A percentile compares a stretch with the other conserved stretches of the same genome.
Conservation (phyloP, 2,329 filamentous ascomycete genomes). For the Neophaeococcomyces mojaviensis region DNA sequence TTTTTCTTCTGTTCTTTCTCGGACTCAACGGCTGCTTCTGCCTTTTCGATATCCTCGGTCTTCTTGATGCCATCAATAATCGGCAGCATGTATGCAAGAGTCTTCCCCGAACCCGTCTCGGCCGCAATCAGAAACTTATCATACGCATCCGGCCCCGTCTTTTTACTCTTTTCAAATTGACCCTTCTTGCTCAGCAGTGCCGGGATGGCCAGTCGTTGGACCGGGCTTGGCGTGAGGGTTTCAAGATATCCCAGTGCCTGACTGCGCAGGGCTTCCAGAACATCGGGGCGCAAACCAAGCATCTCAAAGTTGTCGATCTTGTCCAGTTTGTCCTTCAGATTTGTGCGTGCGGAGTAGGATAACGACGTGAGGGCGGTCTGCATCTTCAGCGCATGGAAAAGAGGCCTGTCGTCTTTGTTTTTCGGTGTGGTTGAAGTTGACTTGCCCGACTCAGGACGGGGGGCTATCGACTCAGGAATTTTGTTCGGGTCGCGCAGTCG, state of each 20-base stretch:
- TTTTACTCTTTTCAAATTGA: constrained; percentile 24
- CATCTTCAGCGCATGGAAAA: constrained; percentile 87
- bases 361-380: constrained; percentile 70
- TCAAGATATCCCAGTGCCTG: constrained; percentile 69
- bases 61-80: constrained; percentile 77
- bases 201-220: constrained; percentile 84
- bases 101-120: constrained; percentile 96
- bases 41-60: constrained; percentile 57
- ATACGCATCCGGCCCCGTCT: constrained; percentile 38
- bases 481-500: background rate
- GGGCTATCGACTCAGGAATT: background rate
- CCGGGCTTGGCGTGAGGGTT: constrained; percentile 74
- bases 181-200: constrained; percentile 52
- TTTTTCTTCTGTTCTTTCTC: constrained; percentile 30
- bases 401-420: constrained; percentile 41
- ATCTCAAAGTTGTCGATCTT: constrained; percentile 72
- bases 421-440: constrained; percentile 12
- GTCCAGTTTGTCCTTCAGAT: constrained; percentile 54
- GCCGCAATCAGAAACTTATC: constrained; percentile 76
- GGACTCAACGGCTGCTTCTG: constrained; percentile 45
- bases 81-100: constrained; percentile 82
- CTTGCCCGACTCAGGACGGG: constrained; percentile 6
- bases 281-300: constrained; percentile 63
- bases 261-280: constrained; percentile 63
- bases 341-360: constrained; percentile 61